Evolutionary conservation across 148 eudicot species (phyloP).

Genomic region (Diospyros lotus): DNA sequence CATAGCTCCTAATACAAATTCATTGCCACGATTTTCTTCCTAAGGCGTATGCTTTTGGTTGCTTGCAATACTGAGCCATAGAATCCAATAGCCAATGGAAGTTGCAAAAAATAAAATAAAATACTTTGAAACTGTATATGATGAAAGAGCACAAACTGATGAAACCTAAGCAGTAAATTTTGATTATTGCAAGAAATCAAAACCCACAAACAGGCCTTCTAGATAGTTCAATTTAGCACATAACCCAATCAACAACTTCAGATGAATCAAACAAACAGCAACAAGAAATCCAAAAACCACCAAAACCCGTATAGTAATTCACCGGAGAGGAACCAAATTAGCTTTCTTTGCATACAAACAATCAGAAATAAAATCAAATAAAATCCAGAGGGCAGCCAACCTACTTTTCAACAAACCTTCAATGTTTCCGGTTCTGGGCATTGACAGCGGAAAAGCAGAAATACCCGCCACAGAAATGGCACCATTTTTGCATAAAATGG

Average conservation of each 20-base stretch:
- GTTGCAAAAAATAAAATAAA: too few species aligned
- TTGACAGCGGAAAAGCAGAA: constrained; percentile 4
- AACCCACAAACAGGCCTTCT: too few species aligned
- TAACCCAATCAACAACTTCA: neutral
- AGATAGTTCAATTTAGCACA: neutral
- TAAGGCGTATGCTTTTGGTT: too few species aligned
- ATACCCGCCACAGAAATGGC: neutral
- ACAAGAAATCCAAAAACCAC: neutral
- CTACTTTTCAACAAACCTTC: constrained; percentile 6
- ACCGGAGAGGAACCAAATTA: neutral
- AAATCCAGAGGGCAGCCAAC: neutral
- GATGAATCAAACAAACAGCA: neutral
- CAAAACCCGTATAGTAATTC: neutral
- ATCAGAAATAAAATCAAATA: neutral
- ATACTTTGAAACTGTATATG: too few species aligned
- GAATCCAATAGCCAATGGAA: too few species aligned
- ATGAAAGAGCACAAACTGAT: too few species aligned
- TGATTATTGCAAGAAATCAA: too few species aligned
- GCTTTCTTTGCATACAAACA: neutral
- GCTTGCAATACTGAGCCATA: too few species aligned
- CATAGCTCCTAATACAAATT: too few species aligned
- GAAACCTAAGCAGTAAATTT: too few species aligned
- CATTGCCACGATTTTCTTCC: too few species aligned
- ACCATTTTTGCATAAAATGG: neutral
- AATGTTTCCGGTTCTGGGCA: neutral